Evolutionary conservation across 352 stramenopile species (phyloP), one percentile per base, ranked within the genome.

Genomic region (Globisporangium splendens): DNA sequence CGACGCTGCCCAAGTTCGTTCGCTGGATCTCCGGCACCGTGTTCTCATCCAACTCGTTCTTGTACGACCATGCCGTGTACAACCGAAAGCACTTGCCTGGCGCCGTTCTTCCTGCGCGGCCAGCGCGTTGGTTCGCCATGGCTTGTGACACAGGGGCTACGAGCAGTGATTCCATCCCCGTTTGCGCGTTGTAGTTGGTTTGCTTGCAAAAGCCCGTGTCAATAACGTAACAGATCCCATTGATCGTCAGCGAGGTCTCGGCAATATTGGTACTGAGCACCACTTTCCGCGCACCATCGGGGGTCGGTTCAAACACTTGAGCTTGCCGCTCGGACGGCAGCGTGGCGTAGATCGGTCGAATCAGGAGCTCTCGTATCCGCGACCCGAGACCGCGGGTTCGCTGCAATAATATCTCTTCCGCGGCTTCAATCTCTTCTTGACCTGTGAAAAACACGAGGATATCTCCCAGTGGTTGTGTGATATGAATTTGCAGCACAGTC

Each of bases 131-230:
- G 63, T 98, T 97, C 10, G 97, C 95, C 62, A 97, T 96, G 6
- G 97, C 97, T 54, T 98, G 93, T 2, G 93, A 99, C 28, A 99
- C 94, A 13, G 98, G 97, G 43, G 96, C 97, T 6, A 99, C 97
- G 14, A 99, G 84, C 11, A 99, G 73, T n/a, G 92, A 99, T 63
- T 99, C 96, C 96, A 99, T 99, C 8, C 97, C 96, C 3, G 94
- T 98, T 56, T 97, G 89, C 0, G 98, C 91, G 75, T 99, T 99
- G 81, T 98, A 99, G 46, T 91, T 98, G 7, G 98, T 99, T 72
- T 99, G 97, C 68, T 99, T 99, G 79, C 96, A 99, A 66, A 99
- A 99, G 17, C 98, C 98, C 14, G 96, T 98, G 75, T 99, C 98
- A 43, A 99, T 98, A 14, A 99, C 98, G 63, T 97, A 99, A 67